Evolutionary conservation across 2,329 filamentous ascomycete species (phyloP).

Genomic region (Xylariaceae sp.): DNA sequence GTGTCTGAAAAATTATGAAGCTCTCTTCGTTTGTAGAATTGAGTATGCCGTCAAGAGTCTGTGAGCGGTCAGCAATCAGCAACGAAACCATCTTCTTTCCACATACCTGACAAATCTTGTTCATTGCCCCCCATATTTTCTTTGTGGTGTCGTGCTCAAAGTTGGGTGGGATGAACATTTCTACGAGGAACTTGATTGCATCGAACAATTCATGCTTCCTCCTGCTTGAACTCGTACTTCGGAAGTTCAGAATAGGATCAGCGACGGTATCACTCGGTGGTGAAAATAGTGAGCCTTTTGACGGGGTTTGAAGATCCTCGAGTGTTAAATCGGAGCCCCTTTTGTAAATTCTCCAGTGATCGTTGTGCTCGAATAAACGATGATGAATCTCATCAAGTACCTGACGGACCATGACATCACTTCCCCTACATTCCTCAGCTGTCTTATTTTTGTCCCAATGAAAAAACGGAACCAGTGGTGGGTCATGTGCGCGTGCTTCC

Average conservation of each 20-base stretch:
- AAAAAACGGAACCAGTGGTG: slow-evolving; percentile 1
- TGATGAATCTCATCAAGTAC: slow-evolving; percentile 7
- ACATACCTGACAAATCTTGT: slow-evolving; percentile 5
- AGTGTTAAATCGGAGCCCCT: neutral
- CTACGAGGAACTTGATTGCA: neutral
- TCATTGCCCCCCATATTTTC: slow-evolving; percentile 5
- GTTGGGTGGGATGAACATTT: slow-evolving; percentile 10
- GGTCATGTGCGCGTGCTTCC: neutral
- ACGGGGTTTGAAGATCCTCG: neutral
- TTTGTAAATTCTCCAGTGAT: neutral
- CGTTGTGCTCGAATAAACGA: neutral
- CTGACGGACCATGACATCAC: slow-evolving; percentile 2
- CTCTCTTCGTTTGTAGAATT: neutral
- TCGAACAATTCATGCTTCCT: too few species aligned
- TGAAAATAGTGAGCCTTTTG: neutral
- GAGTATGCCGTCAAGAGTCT: slow-evolving; percentile 1
- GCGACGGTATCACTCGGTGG: too few species aligned
- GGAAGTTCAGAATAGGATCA: too few species aligned
- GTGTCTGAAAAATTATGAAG: neutral
- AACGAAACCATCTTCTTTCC: neutral
- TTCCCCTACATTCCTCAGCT: neutral
- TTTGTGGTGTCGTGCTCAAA: slow-evolving; percentile 6
- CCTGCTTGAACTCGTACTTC: too few species aligned
- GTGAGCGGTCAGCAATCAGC: neutral
- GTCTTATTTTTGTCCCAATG: slow-evolving; percentile 2